These are phyloP conservation scores for Neofusicoccum ribis DNA, from an alignment of 2,329 filamentous ascomycete genomes.

Conservation along the genomic window DNA sequence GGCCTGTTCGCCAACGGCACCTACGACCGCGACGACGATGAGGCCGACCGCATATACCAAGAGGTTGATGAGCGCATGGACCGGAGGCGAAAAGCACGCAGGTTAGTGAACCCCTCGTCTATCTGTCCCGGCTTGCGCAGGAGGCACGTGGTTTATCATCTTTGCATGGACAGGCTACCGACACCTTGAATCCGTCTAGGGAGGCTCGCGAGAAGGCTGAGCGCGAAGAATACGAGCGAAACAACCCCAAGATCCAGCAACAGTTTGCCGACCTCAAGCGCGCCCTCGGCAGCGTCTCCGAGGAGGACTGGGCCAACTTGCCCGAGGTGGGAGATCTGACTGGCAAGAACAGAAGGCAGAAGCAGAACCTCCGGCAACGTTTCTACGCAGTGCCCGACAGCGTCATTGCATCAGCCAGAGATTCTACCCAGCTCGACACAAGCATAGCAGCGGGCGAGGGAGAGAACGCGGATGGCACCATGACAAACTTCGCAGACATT, in stretches of 20 bases:
- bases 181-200: constrained; percentile 61
- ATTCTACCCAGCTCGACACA: constrained; percentile 78
- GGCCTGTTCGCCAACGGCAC: constrained; percentile 87
- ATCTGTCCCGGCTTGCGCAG: constrained; percentile 24
- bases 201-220: constrained; percentile 92
- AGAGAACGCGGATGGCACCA: constrained; percentile 72
- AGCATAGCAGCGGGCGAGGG: constrained; percentile 75
- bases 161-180: constrained; percentile 21
- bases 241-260: constrained; percentile 97
- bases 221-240: constrained; percentile 90
- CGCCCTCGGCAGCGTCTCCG: constrained; percentile 80
- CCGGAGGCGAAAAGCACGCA: constrained; percentile 77
- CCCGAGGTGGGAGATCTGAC: constrained; percentile 97
- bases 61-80: constrained; percentile 98
- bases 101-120: constrained; percentile 60
- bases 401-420: constrained; percentile 83
- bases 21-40: constrained; percentile 96
- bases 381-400: constrained; percentile 98
- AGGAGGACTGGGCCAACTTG: constrained; percentile 94
- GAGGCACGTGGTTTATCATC: constrained; percentile 36
- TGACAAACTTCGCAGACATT: constrained; percentile 98
- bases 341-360: constrained; percentile 83
- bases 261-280: constrained; percentile 97
- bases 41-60: constrained; percentile 94
- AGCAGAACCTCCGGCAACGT: constrained; percentile 74